These are phyloP conservation scores for Eragrostis curvula DNA, from an alignment of 176 grass and related monocot genomes.

Conservation along the genomic window DNA sequence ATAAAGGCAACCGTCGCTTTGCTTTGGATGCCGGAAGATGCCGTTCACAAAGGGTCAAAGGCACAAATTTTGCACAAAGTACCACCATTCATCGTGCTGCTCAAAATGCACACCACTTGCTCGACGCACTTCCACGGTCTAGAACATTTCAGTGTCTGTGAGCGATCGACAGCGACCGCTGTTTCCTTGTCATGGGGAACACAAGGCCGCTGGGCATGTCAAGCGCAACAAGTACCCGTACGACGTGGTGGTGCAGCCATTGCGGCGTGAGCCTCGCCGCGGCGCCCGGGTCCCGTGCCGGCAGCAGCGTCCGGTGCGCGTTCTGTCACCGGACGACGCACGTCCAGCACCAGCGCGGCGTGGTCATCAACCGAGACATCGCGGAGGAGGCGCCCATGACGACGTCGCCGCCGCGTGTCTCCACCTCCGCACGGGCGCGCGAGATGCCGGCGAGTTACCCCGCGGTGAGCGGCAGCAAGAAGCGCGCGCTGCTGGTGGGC, in stretches of 20 bases:
- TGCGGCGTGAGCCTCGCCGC: constrained; percentile 46
- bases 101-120: background rate
- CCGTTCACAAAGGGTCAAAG: background rate
- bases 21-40: background rate
- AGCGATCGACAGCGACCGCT: background rate
- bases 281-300: constrained; percentile 24
- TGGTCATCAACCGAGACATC: background rate
- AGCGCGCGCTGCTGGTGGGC: constrained; percentile 86
- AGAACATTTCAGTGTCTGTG: background rate
- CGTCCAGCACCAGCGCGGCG: constrained; percentile 38
- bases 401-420: background rate
- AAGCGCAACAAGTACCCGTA: constrained; percentile 25
- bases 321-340: constrained; percentile 47
- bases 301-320: constrained; percentile 44
- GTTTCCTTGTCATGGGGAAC: constrained; percentile 25
- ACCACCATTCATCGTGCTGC: background rate
- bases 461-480: constrained; percentile 48
- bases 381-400: background rate
- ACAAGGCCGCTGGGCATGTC: constrained; percentile 37
- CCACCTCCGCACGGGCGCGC: background rate
- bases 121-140: background rate
- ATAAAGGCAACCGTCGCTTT: constrained; percentile 38
- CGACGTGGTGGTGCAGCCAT: constrained; percentile 45
- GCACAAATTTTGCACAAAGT: background rate
- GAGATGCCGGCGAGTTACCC: constrained; percentile 56